Evolutionary conservation across 352 stramenopile species (phyloP), one percentile per base, ranked within the genome.

Genomic region (Phytophthora cactorum): DNA sequence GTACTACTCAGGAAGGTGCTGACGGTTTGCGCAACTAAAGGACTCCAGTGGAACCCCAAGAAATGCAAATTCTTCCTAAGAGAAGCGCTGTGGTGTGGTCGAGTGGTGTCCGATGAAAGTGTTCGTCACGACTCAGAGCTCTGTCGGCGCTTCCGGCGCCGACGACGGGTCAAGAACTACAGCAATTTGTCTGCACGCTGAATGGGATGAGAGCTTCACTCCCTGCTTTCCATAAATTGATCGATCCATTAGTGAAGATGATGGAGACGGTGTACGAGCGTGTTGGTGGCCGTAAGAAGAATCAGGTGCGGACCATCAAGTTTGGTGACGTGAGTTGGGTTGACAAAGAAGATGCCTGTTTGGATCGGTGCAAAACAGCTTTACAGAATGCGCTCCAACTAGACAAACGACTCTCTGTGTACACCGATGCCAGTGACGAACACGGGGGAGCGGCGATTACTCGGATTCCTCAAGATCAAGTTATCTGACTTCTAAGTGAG

Each of bases 341-440:
- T 9, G n/a, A 22, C 8, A 45, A 25, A 6, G 39, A 45, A 45
- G 39, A 45, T n/a, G 39, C n/a, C 39, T 25, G 39, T 22, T 5
- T 45, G 14, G 39, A 45, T 10, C 6, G 28, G 32, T 32, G 17
- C 44, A 51, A 51, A 49, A 17, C 25, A 51, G 34, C 34, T 12
- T 39, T 39, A 3, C 34, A 39, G 12, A 39, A 39, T 39, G 34
- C 34, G 12, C 34, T 39, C 12, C 34, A 39, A 9, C 8, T 39
- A 39, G 17, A 46, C 1, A 59, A 57, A 14, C 32, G 34, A 10
- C 17, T 71, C 1, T 54, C 11, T 14, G 52, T 57, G 10, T 71
- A 52, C 27, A 61, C 54, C 5, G 56, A 71, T 46, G 45, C 55
- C 2, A 67, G 57, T 17, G 41, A 71, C n/a, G 36, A 55, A 2